Evolutionary conservation across 768 basidiomycete species (phyloP).

Genomic region (Lyophyllum atratum): DNA sequence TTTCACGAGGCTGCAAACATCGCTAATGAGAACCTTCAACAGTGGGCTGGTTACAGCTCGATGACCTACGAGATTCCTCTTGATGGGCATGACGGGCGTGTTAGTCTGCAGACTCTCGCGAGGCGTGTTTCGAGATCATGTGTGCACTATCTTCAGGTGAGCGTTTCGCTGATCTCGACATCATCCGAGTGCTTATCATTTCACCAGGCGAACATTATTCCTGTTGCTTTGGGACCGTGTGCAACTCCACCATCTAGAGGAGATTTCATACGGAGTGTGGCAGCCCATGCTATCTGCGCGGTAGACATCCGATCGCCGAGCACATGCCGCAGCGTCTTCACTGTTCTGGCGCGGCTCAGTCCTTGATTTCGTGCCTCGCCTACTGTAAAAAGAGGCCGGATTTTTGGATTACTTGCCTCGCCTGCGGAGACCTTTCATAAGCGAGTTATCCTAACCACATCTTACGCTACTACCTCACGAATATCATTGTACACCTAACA

Average conservation of each 20-base stretch:
- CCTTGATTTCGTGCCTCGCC: neutral
- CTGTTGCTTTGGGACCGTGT: slow-evolving; percentile 70
- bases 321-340: neutral
- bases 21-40: neutral
- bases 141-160: slow-evolving; percentile 74
- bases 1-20: neutral
- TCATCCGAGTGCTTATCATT: slow-evolving; percentile 2
- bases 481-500: neutral
- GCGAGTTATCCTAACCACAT: neutral
- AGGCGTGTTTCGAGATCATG: slow-evolving; percentile 71
- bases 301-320: neutral
- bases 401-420: neutral
- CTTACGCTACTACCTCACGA: neutral
- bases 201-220: slow-evolving; percentile 65
- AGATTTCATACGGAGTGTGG: slow-evolving; percentile 69
- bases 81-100: slow-evolving; percentile 64
- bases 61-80: slow-evolving; percentile 77
- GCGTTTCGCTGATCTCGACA: slow-evolving; percentile 1
- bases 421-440: neutral
- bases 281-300: slow-evolving; percentile 59
- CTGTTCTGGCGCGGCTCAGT: neutral
- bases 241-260: slow-evolving; percentile 71
- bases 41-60: slow-evolving; percentile 74
- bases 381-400: neutral
- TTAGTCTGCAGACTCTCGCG: slow-evolving; percentile 66